These are phyloP conservation scores for Paecilomyces variotii DNA, from an alignment of 2,329 filamentous ascomycete genomes.

Conservation along the genomic window DNA sequence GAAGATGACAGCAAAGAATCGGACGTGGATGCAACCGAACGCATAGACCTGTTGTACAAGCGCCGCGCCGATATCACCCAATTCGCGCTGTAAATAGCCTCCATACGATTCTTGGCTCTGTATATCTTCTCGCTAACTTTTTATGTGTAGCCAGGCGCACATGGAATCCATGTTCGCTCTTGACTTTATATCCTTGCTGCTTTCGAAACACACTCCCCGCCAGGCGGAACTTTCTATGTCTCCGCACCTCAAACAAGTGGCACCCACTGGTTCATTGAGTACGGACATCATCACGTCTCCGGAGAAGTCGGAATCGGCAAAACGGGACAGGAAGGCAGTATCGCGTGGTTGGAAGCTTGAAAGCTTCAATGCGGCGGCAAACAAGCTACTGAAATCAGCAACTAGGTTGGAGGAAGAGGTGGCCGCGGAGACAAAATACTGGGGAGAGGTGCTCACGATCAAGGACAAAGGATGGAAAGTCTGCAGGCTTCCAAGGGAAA, in stretches of 20 bases:
- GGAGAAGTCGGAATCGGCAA: conserved; percentile 48
- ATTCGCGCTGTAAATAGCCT: conserved; percentile 30
- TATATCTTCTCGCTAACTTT: not conserved
- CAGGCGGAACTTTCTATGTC: conserved; percentile 65
- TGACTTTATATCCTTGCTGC: conserved; percentile 73
- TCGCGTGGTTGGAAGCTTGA: conserved; percentile 68
- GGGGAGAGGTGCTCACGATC: conserved; percentile 75
- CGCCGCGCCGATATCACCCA: conserved; percentile 37
- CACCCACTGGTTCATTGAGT: conserved; percentile 68
- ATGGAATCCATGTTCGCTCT: conserved; percentile 55
- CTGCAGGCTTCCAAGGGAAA: conserved; percentile 65
- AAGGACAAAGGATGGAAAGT: conserved; percentile 81
- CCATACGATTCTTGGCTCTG: not conserved
- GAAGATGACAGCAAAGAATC: conserved; percentile 26
- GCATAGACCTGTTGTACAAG: conserved; percentile 35
- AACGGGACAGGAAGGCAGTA: conserved; percentile 46
- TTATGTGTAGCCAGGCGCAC: conserved; percentile 31
- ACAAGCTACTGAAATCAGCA: conserved; percentile 64
- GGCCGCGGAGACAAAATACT: conserved; percentile 73
- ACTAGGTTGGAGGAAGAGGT: conserved; percentile 69
- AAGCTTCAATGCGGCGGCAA: conserved; percentile 65
- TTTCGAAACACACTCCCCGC: conserved; percentile 71
- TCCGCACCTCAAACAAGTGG: conserved; percentile 57
- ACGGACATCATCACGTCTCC: conserved; percentile 57
- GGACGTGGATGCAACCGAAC: conserved; percentile 31